Base-by-base conservation (phyloP, 495 filamentous ascomycete genomes). In the Chaetomidium leptoderma region DNA sequence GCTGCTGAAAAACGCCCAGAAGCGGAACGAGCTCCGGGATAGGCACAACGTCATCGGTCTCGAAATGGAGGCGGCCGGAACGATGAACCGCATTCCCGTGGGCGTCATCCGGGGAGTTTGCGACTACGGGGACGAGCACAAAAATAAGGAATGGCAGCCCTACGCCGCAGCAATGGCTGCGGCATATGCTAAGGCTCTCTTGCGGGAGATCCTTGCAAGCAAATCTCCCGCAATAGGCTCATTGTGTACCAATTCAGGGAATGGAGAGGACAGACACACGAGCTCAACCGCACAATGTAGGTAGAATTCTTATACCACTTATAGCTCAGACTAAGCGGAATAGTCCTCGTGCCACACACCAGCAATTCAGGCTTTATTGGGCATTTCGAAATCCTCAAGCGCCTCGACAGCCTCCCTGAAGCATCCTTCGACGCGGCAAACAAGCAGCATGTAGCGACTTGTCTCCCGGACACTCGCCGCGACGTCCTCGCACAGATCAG, bases 321-420 rank as follows among this genome's bases (percentile, higher is more conserved):
- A 32, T 32, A 32, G 30, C 5, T 32, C 30, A 32, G 30, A 10
- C 30, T 32, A 32, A 32, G 30, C 30, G 10, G 30, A 32, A 32
- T 32, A 32, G 30, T 32, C 10, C 30, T 32, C 30, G 30, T 32
- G 30, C 30, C 30, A 10, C 10, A 32, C 30, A 32, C 30, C 10
- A 32, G 30, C 30, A 32, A 32, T 32, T 10, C 30, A 32, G 30
- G 10, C 30, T 32, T 32, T 32, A 10, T 32, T 32, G 30, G 30
- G 30, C 30, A 10, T 32, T 32, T 10, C 30, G 30, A 32, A n/a
- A n/a, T 32, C 9, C 42, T 44, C 42, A 21, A 44, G 42, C 42
- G 42, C 42, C 42, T 44, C 42, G 42, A 44, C 42, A 44, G 42
- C 42, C 42, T 44, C 13, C 42, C 37, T n/a, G 42, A 44, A 44